Conservation (phyloP, 2,329 filamentous ascomycete species). For the Rosellinia necatrix region DNA sequence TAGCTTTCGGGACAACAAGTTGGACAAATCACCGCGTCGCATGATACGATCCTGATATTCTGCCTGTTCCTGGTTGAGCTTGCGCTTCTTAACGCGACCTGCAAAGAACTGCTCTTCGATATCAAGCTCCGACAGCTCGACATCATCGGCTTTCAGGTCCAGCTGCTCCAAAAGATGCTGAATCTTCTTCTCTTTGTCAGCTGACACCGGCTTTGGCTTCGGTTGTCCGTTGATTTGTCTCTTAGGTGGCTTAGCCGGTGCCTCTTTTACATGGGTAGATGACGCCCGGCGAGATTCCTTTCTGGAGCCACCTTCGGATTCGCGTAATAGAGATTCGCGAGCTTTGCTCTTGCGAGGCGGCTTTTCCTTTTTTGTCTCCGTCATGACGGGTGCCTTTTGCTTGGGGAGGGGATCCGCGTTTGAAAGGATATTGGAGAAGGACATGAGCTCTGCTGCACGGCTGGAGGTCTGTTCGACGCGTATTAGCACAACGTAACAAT, state of each 20-base stretch:
- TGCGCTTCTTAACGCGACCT: constrained; percentile 68
- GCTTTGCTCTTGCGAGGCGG: constrained; percentile 52
- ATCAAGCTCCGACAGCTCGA: constrained; percentile 49
- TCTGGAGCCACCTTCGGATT: constrained; percentile 53
- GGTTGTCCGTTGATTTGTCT: constrained; percentile 63
- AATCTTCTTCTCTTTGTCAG: constrained; percentile 71
- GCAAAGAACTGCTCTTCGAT: constrained; percentile 53
- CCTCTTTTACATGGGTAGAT: constrained; percentile 49
- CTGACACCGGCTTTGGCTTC: constrained; percentile 55
- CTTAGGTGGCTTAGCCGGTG: constrained; percentile 58
- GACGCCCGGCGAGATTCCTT: constrained; percentile 55
- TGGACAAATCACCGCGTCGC: constrained; percentile 64
- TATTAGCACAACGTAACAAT: constrained; percentile 15
- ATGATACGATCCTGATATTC: constrained; percentile 70
- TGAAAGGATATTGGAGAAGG: constrained; percentile 92
- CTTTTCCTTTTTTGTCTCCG: constrained; percentile 45
- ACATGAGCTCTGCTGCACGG: constrained; percentile 86
- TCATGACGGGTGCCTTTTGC: constrained; percentile 47
- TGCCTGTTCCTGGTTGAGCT: constrained; percentile 64
- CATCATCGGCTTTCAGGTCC: constrained; percentile 48
- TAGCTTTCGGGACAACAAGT: constrained; percentile 64
- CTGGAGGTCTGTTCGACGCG: constrained; percentile 62
- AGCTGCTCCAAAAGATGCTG: constrained; percentile 62
- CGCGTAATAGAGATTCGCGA: constrained; percentile 56
- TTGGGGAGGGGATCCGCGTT: constrained; percentile 70